Percentiles rank a stretch among this genome's conserved stretches.
These are phyloP conservation scores for Xylaria sp. DNA, from an alignment of 2,329 filamentous ascomycete genomes.

Conservation along the genomic window DNA sequence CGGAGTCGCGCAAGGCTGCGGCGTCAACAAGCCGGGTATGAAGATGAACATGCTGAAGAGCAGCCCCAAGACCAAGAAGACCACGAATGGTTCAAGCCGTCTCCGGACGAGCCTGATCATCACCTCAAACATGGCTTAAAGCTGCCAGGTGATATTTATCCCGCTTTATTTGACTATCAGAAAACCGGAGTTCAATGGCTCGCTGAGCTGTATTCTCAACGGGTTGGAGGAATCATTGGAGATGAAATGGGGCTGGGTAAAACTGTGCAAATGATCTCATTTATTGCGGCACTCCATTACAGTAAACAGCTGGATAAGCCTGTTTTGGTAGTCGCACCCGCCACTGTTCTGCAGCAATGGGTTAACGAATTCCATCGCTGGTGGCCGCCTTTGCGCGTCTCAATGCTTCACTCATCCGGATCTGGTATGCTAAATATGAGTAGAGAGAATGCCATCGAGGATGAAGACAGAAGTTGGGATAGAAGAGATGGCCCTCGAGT, in stretches of 20 bases:
- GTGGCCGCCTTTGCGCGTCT: slow-evolving; percentile 99
- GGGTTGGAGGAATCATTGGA: slow-evolving; percentile 92
- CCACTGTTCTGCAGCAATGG: slow-evolving; percentile 96
- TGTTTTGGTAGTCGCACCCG: slow-evolving; percentile 90
- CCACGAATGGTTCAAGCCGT: slow-evolving; percentile 83
- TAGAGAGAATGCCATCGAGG: slow-evolving; percentile 68
- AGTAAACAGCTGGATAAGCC: slow-evolving; percentile 86
- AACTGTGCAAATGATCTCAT: slow-evolving; percentile 78
- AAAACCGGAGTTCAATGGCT: slow-evolving; percentile 98
- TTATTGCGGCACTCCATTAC: slow-evolving; percentile 91
- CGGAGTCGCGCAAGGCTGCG: slow-evolving; percentile 67
- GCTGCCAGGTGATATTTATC: slow-evolving; percentile 91
- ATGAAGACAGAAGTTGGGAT: slow-evolving; percentile 66
- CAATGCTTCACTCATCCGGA: slow-evolving; percentile 93
- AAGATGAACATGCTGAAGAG: slow-evolving; percentile 54
- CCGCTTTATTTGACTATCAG: slow-evolving; percentile 94
- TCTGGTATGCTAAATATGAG: slow-evolving; percentile 92
- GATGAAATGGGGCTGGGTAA: slow-evolving; percentile 99
- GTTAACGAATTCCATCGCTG: slow-evolving; percentile 98
- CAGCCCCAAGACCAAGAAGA: slow-evolving; percentile 56
- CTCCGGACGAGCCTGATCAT: slow-evolving; percentile 83
- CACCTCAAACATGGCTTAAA: slow-evolving; percentile 79
- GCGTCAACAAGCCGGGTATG: slow-evolving; percentile 50
- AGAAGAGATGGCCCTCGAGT: slow-evolving; percentile 60
- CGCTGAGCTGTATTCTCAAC: slow-evolving; percentile 88